Base-by-base conservation (phyloP, 257 asterid species). In the Verbascum thapsus region DNA sequence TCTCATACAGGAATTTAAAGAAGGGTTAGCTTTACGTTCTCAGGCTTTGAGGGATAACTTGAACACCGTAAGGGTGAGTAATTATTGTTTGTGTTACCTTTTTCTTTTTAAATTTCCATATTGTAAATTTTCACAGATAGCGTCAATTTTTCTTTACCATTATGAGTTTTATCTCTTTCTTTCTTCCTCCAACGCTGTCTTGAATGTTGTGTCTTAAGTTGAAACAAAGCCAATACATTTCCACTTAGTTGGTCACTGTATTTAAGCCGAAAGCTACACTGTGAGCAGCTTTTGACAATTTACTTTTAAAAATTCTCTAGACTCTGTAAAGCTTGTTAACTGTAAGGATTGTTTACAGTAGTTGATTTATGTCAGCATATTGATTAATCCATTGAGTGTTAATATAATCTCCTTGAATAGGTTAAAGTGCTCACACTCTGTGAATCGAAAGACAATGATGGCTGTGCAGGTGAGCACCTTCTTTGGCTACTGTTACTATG, bases 371-470 rank as follows among this genome's bases (percentile, higher is more conserved):
- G n/a, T n/a, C n/a, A n/a, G n/a, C n/a, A n/a, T n/a, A n/a, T n/a
- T n/a, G n/a, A 13, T n/a, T 64, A 17, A n/a, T 59, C 34, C 32
- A 4, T 66, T 45, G 54, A 56, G 45, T 23, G 64, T 57, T 67
- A 72, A 19, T 37, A 1, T 38, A 40, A 57, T 50, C 60, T 83
- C 60, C 78, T 65, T 63, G 61, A 47, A 69, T 62, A 91, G 96
- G 96, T 80, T 55, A 86, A 83, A 78, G 94, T 92, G 72, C 94
- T 92, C 58, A 92, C 96, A 15, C 71, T 92, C 55, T 92, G 98
- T 65, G 91, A 85, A 76, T 72, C 95, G 1, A 83, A 78, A 81
- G 18, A 74, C 75, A 81, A 72, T 16, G 77, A 77, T 40, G 57
- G 45, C 51, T 61, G 53, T 56, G 81, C 74, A 20, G 98, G 98